phyloP scores from a whole-genome alignment of 495 filamentous ascomycete species.

The Annulohypoxylon stygium region DNA sequence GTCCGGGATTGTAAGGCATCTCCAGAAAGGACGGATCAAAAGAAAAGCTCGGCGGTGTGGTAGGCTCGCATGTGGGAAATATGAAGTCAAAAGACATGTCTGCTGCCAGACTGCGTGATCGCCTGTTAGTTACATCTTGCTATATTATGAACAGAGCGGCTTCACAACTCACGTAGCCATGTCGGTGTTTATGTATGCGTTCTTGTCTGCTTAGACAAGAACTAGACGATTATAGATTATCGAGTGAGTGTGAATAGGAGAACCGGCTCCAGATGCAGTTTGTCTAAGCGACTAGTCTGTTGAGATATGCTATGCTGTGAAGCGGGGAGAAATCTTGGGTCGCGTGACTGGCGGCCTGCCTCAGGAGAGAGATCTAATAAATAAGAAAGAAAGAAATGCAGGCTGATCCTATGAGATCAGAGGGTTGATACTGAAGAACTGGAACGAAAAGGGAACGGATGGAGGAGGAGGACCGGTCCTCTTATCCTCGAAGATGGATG shows the following conservation, averaged over 20 bases:
- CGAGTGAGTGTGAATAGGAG: conserved; percentile 41
- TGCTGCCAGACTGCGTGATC: conserved; percentile 59
- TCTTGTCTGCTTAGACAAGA: conserved; percentile 55
- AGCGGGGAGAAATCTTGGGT: conserved; percentile 45
- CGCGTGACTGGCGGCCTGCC: conserved; percentile 34
- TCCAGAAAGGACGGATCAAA: conserved; percentile 68
- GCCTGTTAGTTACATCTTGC: conserved; percentile 45
- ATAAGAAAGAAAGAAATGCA: conserved; percentile 44
- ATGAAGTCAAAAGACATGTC: conserved; percentile 67
- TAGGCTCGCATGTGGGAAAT: conserved; percentile 62
- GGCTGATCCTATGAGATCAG: conserved; percentile 49
- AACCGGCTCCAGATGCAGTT: conserved; percentile 43
- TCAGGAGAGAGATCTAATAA: conserved; percentile 48
- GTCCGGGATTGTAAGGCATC: conserved; percentile 61
- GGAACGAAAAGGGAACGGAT: conserved; percentile 37
- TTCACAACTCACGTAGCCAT: conserved; percentile 66
- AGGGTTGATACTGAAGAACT: conserved; percentile 53
- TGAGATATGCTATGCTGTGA: conserved; percentile 32
- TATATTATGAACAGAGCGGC: conserved; percentile 5
- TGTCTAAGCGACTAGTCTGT: conserved; percentile 29
- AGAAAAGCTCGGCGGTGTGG: conserved; percentile 64
- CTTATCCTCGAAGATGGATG: conserved; percentile 51
- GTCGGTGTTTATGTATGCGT: conserved; percentile 50
- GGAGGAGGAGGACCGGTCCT: conserved; percentile 49
- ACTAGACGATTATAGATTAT: conserved; percentile 57